phyloP scores from a whole-genome alignment of 2,329 filamentous ascomycete genomes.

The Alternaria ethzedia region DNA sequence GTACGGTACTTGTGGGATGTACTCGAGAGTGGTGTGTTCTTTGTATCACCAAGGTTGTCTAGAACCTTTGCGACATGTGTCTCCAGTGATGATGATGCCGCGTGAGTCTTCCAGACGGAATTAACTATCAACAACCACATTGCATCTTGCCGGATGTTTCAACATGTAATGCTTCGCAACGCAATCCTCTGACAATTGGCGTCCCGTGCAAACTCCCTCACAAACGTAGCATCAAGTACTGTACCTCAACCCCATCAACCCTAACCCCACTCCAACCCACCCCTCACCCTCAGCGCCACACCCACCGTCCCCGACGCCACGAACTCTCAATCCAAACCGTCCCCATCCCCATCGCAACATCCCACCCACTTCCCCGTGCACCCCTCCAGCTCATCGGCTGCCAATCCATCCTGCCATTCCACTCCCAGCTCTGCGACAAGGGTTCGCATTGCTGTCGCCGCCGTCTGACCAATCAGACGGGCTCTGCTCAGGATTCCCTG shows the following conservation, averaged over 20 bases:
- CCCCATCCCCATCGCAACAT: not conserved
- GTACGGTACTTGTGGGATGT: not conserved
- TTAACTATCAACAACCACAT: not conserved
- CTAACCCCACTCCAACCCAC: not conserved
- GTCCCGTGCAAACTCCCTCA: not conserved
- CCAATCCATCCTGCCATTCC: conserved; percentile 5
- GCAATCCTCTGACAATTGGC: not conserved
- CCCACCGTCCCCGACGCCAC: not conserved
- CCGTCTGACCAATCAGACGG: conserved; percentile 30
- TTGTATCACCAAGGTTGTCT: not conserved
- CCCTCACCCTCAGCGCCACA: not conserved
- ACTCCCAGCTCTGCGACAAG: not conserved
- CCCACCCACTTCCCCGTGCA: conserved; percentile 1
- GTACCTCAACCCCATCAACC: not conserved
- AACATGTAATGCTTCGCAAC: not conserved
- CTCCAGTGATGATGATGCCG: not conserved
- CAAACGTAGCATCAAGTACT: not conserved
- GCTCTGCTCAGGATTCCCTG: conserved; percentile 28
- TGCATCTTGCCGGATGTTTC: not conserved
- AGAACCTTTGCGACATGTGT: not conserved
- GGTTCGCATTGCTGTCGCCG: conserved; percentile 6
- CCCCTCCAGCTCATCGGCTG: conserved; percentile 14
- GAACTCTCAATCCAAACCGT: not conserved
- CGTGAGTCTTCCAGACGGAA: not conserved
- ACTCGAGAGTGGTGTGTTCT: not conserved